phyloP scores from a whole-genome alignment of 2,329 filamentous ascomycete genomes.

The Fusarium sp. region DNA sequence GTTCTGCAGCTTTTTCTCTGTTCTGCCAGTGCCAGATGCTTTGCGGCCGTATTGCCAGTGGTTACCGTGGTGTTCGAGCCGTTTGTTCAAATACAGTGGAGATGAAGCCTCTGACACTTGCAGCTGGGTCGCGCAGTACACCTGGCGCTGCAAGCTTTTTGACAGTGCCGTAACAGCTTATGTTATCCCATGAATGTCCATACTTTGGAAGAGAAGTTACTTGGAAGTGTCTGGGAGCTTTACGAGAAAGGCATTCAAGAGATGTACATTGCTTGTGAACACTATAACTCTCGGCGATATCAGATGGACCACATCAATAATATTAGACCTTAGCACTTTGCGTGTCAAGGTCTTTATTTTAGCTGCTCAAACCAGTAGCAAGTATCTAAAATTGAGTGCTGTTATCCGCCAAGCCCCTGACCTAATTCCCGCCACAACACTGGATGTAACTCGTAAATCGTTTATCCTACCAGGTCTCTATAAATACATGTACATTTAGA shows the following conservation, averaged over 20 bases:
- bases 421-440: rapidly evolving
- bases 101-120: neutral
- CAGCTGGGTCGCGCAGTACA: neutral
- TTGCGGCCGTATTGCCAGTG: neutral
- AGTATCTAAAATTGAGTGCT: neutral
- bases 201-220: rapidly evolving
- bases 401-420: no score
- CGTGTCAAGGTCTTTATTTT: rapidly evolving
- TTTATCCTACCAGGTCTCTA: no score
- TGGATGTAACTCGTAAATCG: no score
- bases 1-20: rapidly evolving
- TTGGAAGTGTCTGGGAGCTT: no score
- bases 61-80: neutral
- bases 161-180: neutral
- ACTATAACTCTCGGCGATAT: neutral
- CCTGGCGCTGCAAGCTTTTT: neutral
- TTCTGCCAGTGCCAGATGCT: neutral
- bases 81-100: neutral
- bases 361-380: neutral
- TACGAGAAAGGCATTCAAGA: neutral
- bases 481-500: rapidly evolving
- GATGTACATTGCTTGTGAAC: neutral
- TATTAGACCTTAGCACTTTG: rapidly evolving
- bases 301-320: rapidly evolving
- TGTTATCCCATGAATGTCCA: rapidly evolving